Percentiles rank a stretch among this genome's conserved stretches.
Conservation (phyloP, 192 early-diverging fungal species). For the Entrophospora sp. region DNA sequence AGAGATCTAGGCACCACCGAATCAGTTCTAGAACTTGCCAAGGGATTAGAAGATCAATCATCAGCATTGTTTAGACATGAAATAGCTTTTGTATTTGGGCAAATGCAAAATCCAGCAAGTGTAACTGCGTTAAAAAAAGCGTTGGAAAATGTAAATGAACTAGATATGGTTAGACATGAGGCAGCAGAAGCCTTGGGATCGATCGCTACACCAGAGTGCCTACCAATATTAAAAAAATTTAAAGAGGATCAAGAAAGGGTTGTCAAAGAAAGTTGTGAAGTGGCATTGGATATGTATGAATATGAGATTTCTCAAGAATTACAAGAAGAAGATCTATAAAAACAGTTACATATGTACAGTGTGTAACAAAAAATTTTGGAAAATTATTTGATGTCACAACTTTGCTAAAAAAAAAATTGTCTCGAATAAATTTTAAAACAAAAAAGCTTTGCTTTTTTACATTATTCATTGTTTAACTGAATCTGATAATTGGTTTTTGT, state of each 20-base stretch:
- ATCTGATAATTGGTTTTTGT: too few relatives aligned
- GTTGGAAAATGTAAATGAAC: slow-evolving; percentile 69
- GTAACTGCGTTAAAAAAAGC: slow-evolving; percentile 76
- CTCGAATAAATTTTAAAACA: too few relatives aligned
- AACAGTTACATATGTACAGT: too few relatives aligned
- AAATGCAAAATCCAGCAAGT: slow-evolving; percentile 87
- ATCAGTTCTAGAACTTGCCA: slow-evolving; percentile 73
- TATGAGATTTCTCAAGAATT: slow-evolving; percentile 80
- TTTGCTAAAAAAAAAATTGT: too few relatives aligned
- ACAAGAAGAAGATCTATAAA: too few relatives aligned
- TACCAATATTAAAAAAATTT: slow-evolving; percentile 64
- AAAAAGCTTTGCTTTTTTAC: too few relatives aligned
- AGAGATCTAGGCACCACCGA: slow-evolving; percentile 78
- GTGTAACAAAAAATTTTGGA: too few relatives aligned
- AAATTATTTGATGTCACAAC: too few relatives aligned
- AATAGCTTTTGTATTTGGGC: slow-evolving; percentile 94
- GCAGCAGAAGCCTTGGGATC: slow-evolving; percentile 94
- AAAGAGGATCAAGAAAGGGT: slow-evolving; percentile 68
- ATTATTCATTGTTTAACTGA: too few relatives aligned
- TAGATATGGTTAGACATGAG: slow-evolving; percentile 93
- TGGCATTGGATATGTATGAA: slow-evolving; percentile 95
- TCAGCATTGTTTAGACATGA: slow-evolving; percentile 88
- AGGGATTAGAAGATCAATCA: slow-evolving; percentile 59
- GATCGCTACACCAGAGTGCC: slow-evolving; percentile 83
- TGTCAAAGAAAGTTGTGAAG: slow-evolving; percentile 84